These are phyloP conservation scores for Rhododendron henanense DNA, from an alignment of 148 eudicot species.

Conservation along the genomic window DNA sequence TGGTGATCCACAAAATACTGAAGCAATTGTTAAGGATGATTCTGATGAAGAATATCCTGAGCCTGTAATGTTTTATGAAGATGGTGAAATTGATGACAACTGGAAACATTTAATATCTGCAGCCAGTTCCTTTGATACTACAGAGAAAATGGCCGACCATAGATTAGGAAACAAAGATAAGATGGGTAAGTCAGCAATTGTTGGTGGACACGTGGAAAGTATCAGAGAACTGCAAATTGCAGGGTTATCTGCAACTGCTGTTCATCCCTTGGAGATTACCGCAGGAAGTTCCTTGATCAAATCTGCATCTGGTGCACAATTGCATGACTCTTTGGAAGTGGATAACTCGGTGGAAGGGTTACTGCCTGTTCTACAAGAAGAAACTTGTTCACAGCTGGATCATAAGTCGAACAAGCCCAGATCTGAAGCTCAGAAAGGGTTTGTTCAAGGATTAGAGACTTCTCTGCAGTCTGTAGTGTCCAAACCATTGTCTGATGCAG, in stretches of 20 bases:
- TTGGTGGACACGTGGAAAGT: slow-evolving; percentile 16
- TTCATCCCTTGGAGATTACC: slow-evolving; percentile 9
- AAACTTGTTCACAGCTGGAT: slow-evolving; percentile 13
- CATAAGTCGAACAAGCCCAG: slow-evolving; percentile 14
- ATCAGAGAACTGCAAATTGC: slow-evolving; percentile 15
- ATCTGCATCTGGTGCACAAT: slow-evolving; percentile 10
- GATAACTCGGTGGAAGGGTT: slow-evolving; percentile 13
- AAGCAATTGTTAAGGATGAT: slow-evolving; percentile 73
- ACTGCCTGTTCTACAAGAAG: slow-evolving; percentile 12
- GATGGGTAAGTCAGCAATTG: slow-evolving; percentile 9
- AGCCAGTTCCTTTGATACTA: slow-evolving; percentile 14
- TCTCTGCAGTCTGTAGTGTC: slow-evolving; percentile 12
- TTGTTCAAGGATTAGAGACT: slow-evolving; percentile 28
- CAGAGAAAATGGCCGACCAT: slow-evolving; percentile 13
- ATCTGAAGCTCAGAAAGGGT: slow-evolving; percentile 23
- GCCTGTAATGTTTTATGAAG: slow-evolving; percentile 57
- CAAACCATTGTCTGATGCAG: slow-evolving; percentile 25
- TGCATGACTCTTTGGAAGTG: slow-evolving; percentile 21
- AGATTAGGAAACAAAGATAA: slow-evolving; percentile 13
- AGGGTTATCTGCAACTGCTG: slow-evolving; percentile 17
- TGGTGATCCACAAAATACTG: slow-evolving; percentile 72
- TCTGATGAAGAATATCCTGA: slow-evolving; percentile 94
- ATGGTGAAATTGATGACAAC: slow-evolving; percentile 44
- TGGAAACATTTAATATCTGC: slow-evolving; percentile 26
- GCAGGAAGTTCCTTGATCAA: slow-evolving; percentile 4